Base-by-base conservation (phyloP, 2,329 filamentous ascomycete genomes). In the Ophiostoma montium region DNA sequence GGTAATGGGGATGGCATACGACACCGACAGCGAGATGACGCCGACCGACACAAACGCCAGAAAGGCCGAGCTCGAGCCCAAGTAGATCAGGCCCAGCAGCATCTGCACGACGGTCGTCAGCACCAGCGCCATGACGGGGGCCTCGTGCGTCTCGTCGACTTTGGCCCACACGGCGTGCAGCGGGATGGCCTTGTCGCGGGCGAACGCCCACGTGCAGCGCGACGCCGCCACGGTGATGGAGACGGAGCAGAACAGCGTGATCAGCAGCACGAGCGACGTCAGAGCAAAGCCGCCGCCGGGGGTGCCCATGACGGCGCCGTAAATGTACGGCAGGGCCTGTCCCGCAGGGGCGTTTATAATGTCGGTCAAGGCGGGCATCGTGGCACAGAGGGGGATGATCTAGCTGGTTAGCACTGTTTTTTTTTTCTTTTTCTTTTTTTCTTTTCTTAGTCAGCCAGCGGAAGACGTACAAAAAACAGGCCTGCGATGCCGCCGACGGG, bases 351-450 rank as follows among this genome's bases (percentile, higher is more conserved):
- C 70, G 4, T 57, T 57, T 48, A 67, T 62, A 1, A 76, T 61
- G 1, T 62, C 63, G 36, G 63, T 57, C 46, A 70, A 70, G 55
- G 73, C 66, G 42, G 70, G 68, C 43, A 74, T 67, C 1, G 65
- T 69, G 55, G 72, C 75, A 65, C 75, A 74, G 46, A 76, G 67
- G 8, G 65, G 63, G 27, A 75, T 63, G 2, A 72, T 62, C 39
- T 42, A 16, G 21, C 18, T 11, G 8, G 23, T 42, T 42, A 42
- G 39, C 7, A 3, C 2, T 8, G 12, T 3, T 38, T 4, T 16
- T 31, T n/a, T n/a, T n/a, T n/a, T n/a, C n/a, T n/a, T n/a, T n/a
- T n/a, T n/a, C n/a, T n/a, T n/a, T n/a, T n/a, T n/a, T n/a, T n/a
- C n/a, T n/a, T n/a, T n/a, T n/a, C n/a, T n/a, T n/a, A n/a, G n/a